A percentile compares a stretch with the other conserved stretches of the same genome.
Conservation (phyloP, 768 basidiomycete species). For the Chiua virens region DNA sequence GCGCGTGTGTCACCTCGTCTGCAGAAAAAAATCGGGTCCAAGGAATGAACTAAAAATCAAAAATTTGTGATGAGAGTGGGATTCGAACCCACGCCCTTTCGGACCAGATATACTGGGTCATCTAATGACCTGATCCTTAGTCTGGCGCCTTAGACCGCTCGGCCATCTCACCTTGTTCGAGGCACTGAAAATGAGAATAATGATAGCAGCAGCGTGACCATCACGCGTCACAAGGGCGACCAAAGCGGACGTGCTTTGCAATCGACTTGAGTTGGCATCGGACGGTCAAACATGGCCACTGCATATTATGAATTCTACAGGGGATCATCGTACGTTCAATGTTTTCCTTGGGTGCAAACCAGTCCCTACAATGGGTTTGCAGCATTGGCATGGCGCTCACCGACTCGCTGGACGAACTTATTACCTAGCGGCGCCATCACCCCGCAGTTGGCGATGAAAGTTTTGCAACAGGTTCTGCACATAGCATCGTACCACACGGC, state of each 20-base stretch:
- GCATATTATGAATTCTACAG: slow-evolving; percentile 94
- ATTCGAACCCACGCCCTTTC: slow-evolving; percentile 45
- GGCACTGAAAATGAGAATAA: slow-evolving; percentile 3
- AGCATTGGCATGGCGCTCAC: slow-evolving; percentile 98
- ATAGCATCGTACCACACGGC: slow-evolving; percentile 8
- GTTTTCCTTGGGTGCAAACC: neutral
- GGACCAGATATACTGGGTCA: slow-evolving; percentile 35
- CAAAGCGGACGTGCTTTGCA: neutral
- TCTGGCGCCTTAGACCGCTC: slow-evolving; percentile 66
- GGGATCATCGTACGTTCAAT: slow-evolving; percentile 74
- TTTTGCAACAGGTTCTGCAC: slow-evolving; percentile 84
- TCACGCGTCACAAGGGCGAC: neutral
- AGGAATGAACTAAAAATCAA: neutral
- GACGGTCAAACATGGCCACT: slow-evolving; percentile 55
- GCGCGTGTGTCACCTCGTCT: no score
- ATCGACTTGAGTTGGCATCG: slow-evolving; percentile 4
- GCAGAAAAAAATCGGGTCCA: no score
- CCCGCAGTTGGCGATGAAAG: slow-evolving; percentile 97
- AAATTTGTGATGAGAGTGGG: slow-evolving; percentile 35
- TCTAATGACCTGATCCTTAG: slow-evolving; percentile 44
- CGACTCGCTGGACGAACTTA: slow-evolving; percentile 97
- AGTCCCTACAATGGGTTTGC: slow-evolving; percentile 4
- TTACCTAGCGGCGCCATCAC: slow-evolving; percentile 96
- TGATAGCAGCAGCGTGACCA: neutral
- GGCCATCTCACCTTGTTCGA: slow-evolving; percentile 43